These are phyloP conservation scores for Apiospora pterosperma DNA, from an alignment of 2,329 filamentous ascomycete genomes.

Conservation along the genomic window DNA sequence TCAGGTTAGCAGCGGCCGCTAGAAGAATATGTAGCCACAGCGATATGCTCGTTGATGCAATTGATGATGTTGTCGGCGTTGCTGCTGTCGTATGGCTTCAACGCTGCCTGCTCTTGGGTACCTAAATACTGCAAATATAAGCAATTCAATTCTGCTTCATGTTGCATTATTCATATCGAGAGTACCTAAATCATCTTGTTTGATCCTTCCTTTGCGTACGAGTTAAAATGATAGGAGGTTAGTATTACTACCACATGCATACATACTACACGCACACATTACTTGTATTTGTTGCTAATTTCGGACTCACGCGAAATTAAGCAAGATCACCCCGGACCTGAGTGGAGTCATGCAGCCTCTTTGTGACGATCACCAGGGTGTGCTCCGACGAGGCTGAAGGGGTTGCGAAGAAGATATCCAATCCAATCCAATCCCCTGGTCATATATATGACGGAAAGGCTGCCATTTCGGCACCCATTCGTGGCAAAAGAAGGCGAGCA, in stretches of 20 bases:
- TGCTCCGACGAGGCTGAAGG: not conserved
- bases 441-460: not conserved
- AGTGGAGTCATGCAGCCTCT: not conserved
- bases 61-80: not conserved
- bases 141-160: not conserved
- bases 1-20: not conserved
- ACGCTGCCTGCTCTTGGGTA: not conserved
- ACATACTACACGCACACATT: not conserved
- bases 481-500: not conserved
- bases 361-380: not conserved
- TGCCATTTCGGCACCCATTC: not conserved
- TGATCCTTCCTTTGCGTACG: not conserved
- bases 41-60: not conserved
- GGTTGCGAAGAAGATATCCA: not conserved
- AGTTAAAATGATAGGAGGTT: too few species aligned
- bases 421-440: not conserved
- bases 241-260: too few species aligned
- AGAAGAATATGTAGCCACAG: not conserved
- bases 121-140: not conserved
- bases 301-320: conserved; percentile 1
- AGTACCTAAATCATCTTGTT: not conserved
- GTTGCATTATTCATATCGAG: not conserved
- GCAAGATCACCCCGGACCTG: not conserved
- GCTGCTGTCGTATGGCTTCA: not conserved
- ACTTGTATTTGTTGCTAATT: not conserved